These are phyloP conservation scores for Lophiostoma macrostomum DNA, from an alignment of 495 filamentous ascomycete species.

Conservation along the genomic window DNA sequence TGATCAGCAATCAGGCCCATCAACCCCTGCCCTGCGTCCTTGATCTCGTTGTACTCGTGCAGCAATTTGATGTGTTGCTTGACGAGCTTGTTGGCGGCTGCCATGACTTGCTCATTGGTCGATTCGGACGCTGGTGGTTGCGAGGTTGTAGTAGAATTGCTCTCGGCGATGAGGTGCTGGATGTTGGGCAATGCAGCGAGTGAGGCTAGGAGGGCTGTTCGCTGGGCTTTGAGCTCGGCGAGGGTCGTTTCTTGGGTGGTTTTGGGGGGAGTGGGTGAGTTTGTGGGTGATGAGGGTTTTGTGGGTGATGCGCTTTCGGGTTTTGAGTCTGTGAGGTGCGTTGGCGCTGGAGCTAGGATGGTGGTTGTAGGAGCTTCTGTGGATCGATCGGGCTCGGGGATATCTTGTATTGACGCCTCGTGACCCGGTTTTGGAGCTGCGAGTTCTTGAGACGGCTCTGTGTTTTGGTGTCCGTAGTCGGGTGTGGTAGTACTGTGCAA, in stretches of 20 bases:
- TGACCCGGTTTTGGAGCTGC: no score
- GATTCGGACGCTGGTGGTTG: conserved; percentile 17
- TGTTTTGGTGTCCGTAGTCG: no score
- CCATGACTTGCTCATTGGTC: conserved; percentile 27
- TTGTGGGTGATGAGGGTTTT: neutral
- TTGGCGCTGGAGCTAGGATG: neutral
- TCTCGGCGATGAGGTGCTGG: conserved; percentile 2
- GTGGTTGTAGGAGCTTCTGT: neutral
- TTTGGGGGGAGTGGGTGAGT: conserved; percentile 3
- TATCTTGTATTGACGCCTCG: no score
- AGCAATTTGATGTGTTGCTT: conserved; percentile 64
- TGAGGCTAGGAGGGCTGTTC: conserved; percentile 17
- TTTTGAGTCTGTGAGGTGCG: neutral
- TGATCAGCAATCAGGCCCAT: conserved; percentile 73
- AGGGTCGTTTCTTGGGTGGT: conserved; percentile 12
- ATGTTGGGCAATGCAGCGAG: conserved; percentile 21
- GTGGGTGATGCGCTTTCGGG: no score
- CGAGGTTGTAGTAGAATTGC: conserved; percentile 2
- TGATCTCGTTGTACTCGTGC: conserved; percentile 76
- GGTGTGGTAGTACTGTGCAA: no score
- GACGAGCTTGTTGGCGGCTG: conserved; percentile 47
- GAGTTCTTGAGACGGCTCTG: no score
- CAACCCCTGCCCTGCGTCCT: conserved; percentile 68
- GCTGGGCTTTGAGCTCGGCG: conserved; percentile 19
- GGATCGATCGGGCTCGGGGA: no score